Percentiles rank a stretch among this genome's conserved stretches.
Conservation (phyloP, 192 early-diverging fungal species). For the Diversispora epigaea region DNA sequence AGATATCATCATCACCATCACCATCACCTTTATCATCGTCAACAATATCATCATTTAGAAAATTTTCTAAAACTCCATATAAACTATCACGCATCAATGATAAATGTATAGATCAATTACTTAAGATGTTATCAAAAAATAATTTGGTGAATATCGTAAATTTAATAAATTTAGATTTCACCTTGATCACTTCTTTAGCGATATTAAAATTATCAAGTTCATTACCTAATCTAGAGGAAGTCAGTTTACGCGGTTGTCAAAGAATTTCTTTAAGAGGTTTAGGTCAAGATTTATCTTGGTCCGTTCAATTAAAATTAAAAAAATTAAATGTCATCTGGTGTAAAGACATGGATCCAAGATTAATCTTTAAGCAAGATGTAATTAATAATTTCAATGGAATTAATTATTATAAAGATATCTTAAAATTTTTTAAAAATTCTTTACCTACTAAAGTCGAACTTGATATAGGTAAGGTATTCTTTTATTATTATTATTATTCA, state of each 20-base stretch:
- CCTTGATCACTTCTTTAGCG: background rate
- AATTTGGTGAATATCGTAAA: background rate
- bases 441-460: background rate
- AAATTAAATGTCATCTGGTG: slow-evolving; percentile 11
- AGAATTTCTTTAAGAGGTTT: background rate
- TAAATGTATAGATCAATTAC: background rate
- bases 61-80: background rate
- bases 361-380: background rate
- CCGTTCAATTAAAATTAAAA: slow-evolving; percentile 1
- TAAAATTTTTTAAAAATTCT: background rate
- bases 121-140: background rate
- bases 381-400: background rate
- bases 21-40: background rate
- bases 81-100: slow-evolving; percentile 5
- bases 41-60: background rate
- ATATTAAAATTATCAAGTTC: background rate
- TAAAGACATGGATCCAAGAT: slow-evolving; percentile 2
- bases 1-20: too few relatives aligned
- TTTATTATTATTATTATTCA: background rate
- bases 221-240: background rate
- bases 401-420: background rate
- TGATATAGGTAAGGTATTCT: background rate
- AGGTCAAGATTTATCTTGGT: background rate
- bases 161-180: slow-evolving; percentile 14
- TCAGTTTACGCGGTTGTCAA: slow-evolving; percentile 16